These are phyloP conservation scores for Pyrus pyrifolia DNA, from an alignment of 306 rosid species.

Conservation along the genomic window DNA sequence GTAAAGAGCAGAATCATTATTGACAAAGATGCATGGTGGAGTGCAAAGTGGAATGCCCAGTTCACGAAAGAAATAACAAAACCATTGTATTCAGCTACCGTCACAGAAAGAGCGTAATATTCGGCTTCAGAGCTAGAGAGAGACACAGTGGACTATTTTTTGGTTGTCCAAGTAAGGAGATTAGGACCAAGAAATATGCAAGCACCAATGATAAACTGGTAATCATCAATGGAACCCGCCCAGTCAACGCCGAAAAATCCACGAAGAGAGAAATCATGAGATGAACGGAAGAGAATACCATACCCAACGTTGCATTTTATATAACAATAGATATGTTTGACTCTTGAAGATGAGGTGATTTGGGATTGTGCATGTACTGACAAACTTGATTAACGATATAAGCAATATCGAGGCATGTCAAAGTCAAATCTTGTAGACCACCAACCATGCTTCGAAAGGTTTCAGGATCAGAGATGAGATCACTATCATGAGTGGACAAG, in stretches of 20 bases:
- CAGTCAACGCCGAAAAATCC: not conserved
- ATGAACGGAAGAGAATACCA: not conserved
- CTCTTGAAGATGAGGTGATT: too few relatives aligned
- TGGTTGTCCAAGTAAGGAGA: not conserved
- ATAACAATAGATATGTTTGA: not conserved
- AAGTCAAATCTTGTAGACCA: not conserved
- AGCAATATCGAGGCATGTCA: not conserved
- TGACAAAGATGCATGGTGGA: too few relatives aligned
- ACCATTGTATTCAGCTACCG: not conserved
- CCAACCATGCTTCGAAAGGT: not conserved
- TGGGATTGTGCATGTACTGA: not conserved
- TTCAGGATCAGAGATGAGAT: not conserved
- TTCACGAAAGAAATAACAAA: not conserved
- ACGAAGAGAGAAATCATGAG: too few relatives aligned
- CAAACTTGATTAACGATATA: not conserved
- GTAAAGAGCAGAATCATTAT: too few relatives aligned
- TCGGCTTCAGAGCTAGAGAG: not conserved
- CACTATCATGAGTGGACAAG: not conserved
- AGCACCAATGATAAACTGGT: too few relatives aligned
- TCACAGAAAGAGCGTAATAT: rapidly evolving
- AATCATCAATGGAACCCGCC: not conserved
- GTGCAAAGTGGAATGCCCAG: not conserved
- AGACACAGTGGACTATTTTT: not conserved
- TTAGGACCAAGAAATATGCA: not conserved
- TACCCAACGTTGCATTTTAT: not conserved